Evolutionary conservation across 2,329 filamentous ascomycete genomes (phyloP).

Genomic region (Apiospora marii): DNA sequence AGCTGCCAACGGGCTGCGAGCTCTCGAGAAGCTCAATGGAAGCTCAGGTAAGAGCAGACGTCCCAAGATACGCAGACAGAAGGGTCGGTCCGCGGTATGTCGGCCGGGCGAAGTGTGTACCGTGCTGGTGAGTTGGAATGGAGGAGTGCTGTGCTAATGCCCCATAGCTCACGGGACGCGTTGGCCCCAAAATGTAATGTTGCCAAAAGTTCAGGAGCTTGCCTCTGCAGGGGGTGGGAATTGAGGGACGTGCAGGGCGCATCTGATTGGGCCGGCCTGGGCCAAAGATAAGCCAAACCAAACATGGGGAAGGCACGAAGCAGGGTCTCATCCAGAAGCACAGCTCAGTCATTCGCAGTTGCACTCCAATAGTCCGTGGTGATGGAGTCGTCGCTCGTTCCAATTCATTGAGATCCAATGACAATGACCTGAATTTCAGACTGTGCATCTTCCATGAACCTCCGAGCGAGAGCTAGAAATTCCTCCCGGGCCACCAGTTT

Average conservation of each 20-base stretch:
- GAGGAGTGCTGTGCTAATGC: slow-evolving; percentile 4
- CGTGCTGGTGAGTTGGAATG: neutral
- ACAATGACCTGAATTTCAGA: neutral
- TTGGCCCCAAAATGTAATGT: slow-evolving; percentile 16
- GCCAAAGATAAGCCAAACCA: neutral
- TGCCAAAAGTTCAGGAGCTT: slow-evolving; percentile 18
- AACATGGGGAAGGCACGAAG: neutral
- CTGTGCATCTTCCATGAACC: no score
- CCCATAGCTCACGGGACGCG: slow-evolving; percentile 13
- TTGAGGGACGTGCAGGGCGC: neutral
- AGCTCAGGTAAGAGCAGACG: neutral
- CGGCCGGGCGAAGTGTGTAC: neutral
- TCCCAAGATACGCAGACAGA: neutral
- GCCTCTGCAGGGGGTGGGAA: neutral
- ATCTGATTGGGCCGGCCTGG: neutral
- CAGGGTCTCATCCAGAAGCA: slow-evolving; percentile 1
- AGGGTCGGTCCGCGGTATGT: neutral
- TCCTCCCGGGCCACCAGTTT: no score
- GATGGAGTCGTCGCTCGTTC: neutral
- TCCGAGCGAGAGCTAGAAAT: neutral
- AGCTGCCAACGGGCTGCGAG: neutral
- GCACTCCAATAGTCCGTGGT: neutral
- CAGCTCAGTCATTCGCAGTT: neutral
- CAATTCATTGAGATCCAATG: neutral
- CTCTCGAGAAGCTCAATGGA: neutral